Base-by-base conservation (phyloP, 768 basidiomycete genomes). In the Polyporus arcularius region DNA sequence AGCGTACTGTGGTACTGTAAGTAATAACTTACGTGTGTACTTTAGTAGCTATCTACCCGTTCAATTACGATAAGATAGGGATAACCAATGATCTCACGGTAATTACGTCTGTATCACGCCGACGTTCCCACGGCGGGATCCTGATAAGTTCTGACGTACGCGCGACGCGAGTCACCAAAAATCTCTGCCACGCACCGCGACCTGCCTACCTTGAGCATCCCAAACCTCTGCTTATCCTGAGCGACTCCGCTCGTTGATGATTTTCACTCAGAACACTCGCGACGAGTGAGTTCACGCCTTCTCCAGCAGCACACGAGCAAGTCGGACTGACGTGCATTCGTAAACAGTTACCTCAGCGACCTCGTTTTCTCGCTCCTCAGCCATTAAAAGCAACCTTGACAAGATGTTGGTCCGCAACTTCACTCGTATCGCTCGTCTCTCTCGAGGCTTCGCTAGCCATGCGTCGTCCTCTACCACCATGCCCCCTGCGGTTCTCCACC, bases 191-290 rank as follows among this genome's bases (percentile, higher is more conserved):
- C 51, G 54, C 35, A 50, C 57, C 58, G 32, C 58, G 48, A 56
- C 54, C 46, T 45, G 43, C n/a, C 38, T 15, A 15, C 26, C 51
- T 43, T 30, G 38, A 32, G 14, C 40, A 21, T 12, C 46, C 28
- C 30, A 6, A 4, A 12, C 46, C 50, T 41, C 50, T 51, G 9
- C 18, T 10, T 39, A 35, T 54, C 57, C 57, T 65, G 71, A 72
- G 71, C 71, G 69, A 69, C 64, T 38, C 51, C 68, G 71, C 71
- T 71, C 70, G 80, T 82, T 75, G 80, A 93, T 93, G 91, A 81
- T 84, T 78, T 94, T 88, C 84, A 90, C 89, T 70, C 84, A 89
- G 74, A 86, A 83, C 81, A 94, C 91, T 74, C 85, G 91, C 70
- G 91, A 94, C 91, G 91, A 94, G 91, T 92, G 76, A 61, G 86